A percentile compares a stretch with the other conserved stretches of the same genome.
These are phyloP conservation scores for Macrolepiota albuminosa DNA, from an alignment of 768 basidiomycete genomes.

Conservation along the genomic window DNA sequence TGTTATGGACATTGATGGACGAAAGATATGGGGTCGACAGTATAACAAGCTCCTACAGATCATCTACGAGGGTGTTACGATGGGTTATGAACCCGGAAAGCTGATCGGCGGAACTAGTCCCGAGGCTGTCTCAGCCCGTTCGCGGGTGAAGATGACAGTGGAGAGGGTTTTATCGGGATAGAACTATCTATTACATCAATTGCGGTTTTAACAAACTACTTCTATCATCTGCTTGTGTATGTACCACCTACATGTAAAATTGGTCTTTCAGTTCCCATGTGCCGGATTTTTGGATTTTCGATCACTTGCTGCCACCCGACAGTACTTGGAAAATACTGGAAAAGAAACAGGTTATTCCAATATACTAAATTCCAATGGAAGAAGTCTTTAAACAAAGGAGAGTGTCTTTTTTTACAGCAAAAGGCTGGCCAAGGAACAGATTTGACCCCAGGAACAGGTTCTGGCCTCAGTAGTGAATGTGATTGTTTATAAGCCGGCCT, in stretches of 20 bases:
- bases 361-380: too few relatives aligned
- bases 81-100: conserved; percentile 41
- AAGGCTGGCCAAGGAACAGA: too few relatives aligned
- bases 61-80: conserved; percentile 59
- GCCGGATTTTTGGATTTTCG: neutral
- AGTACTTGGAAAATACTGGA: too few relatives aligned
- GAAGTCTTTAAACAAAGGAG: too few relatives aligned
- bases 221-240: neutral
- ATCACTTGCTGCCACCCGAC: too few relatives aligned
- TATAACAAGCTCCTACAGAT: conserved; percentile 70
- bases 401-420: too few relatives aligned
- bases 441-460: too few relatives aligned
- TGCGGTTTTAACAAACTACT: too few relatives aligned
- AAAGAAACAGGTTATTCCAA: too few relatives aligned
- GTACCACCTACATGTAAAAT: neutral
- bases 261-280: neutral
- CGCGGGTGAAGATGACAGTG: conserved; percentile 59
- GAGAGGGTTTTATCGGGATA: conserved; percentile 41
- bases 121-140: conserved; percentile 60
- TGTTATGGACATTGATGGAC: conserved; percentile 59
- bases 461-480: too few relatives aligned
- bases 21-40: conserved; percentile 68
- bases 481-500: neutral
- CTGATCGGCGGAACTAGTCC: conserved; percentile 56
- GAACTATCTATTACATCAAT: neutral